A percentile compares a stretch with the other conserved stretches of the same genome.
phyloP scores from a whole-genome alignment of 306 rosid genomes.

The Macrotyloma uniflorum region DNA sequence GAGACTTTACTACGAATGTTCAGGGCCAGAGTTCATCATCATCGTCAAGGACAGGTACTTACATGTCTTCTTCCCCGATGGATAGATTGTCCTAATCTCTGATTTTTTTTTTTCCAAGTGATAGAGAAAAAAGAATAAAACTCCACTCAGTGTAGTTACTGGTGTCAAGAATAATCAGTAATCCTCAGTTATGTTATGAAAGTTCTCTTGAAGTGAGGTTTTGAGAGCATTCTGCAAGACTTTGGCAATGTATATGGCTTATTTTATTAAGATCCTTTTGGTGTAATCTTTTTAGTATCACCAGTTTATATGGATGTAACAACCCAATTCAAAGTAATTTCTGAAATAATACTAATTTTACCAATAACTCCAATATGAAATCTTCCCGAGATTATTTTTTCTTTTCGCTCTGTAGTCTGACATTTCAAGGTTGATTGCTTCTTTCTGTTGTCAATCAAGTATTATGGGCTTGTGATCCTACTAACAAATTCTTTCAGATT shows the following conservation, averaged over 20 bases:
- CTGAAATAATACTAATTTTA: constrained; percentile 10
- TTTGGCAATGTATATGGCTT: constrained; percentile 1
- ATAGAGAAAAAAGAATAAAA: neutral
- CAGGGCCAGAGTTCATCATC: constrained; percentile 94
- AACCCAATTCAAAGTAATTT: constrained; percentile 2
- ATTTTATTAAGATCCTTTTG: constrained; percentile 4
- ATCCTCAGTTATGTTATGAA: constrained; percentile 5
- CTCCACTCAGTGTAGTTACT: neutral
- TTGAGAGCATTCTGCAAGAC: constrained; percentile 19
- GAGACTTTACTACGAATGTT: constrained; percentile 89
- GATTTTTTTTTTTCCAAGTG: neutral
- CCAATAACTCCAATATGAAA: constrained; percentile 7
- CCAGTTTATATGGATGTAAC: constrained; percentile 12
- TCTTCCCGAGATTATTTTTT: constrained; percentile 18
- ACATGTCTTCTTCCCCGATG: neutral
- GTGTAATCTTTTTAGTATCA: neutral
- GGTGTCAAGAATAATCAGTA: constrained; percentile 28
- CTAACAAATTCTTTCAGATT: constrained; percentile 56
- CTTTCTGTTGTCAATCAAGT: neutral
- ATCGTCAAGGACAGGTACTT: constrained; percentile 87
- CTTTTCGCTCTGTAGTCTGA: neutral
- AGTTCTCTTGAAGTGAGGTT: constrained; percentile 1
- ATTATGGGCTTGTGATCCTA: constrained; percentile 19
- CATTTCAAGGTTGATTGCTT: neutral
- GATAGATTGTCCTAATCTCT: constrained; percentile 19